Conservation (phyloP, 176 grass and related monocot species). For the Bonia amplexicaulis region DNA sequence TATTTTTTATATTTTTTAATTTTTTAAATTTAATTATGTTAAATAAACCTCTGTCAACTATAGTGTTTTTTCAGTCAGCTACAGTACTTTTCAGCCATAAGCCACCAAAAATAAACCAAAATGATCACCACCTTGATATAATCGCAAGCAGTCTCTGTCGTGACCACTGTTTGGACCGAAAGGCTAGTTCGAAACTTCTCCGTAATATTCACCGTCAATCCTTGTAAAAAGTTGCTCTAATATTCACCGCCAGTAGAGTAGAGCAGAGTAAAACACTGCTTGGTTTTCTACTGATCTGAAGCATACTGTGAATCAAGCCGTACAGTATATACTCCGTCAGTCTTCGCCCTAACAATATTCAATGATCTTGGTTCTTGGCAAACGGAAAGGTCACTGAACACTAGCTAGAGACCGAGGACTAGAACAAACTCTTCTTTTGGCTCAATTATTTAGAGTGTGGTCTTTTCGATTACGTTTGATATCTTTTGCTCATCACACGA, state of each 20-base stretch:
- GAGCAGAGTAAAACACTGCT: not conserved
- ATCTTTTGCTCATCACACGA: too few relatives aligned
- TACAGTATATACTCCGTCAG: not conserved
- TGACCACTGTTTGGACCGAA: not conserved
- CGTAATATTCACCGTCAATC: not conserved
- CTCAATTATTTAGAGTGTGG: not conserved
- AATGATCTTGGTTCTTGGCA: not conserved
- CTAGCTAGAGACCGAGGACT: conserved; percentile 8
- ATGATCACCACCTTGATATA: too few relatives aligned
- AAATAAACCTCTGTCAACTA: too few relatives aligned
- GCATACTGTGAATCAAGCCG: not conserved
- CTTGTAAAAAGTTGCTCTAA: not conserved
- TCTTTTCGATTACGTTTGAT: too few relatives aligned
- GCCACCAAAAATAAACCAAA: too few relatives aligned
- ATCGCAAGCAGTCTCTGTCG: not conserved
- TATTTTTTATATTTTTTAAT: too few relatives aligned
- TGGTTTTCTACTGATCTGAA: not conserved
- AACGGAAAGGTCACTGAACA: conserved; percentile 21
- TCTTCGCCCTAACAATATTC: not conserved
- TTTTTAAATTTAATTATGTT: too few relatives aligned
- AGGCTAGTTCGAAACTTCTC: not conserved
- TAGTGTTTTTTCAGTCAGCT: too few relatives aligned
- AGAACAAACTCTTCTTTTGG: not conserved
- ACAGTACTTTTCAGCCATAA: too few relatives aligned
- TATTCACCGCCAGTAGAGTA: not conserved